phyloP scores from a whole-genome alignment of 306 rosid species.

The Gastrolobium bilobum region DNA sequence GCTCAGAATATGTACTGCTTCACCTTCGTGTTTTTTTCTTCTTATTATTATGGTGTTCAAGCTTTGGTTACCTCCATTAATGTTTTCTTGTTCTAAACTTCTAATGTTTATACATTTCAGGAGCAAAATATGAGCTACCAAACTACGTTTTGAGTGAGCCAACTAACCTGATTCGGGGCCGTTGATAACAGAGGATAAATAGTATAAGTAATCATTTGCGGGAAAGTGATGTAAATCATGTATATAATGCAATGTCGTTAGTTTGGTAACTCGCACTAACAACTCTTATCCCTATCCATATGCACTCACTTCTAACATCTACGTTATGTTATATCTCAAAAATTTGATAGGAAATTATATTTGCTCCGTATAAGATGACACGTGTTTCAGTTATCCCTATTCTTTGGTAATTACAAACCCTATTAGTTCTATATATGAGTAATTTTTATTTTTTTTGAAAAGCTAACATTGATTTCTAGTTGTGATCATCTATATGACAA shows the following conservation, averaged over 20 bases:
- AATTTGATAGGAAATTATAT: constrained; percentile 43
- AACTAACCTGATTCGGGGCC: constrained; percentile 86
- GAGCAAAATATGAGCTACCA: constrained; percentile 95
- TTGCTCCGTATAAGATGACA: constrained; percentile 45
- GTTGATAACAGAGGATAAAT: constrained; percentile 56
- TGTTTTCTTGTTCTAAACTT: constrained; percentile 33
- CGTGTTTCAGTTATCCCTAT: background rate
- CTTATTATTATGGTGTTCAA: background rate
- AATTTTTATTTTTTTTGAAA: background rate
- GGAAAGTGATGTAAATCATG: constrained; percentile 81
- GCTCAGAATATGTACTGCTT: background rate
- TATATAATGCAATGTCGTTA: constrained; percentile 68
- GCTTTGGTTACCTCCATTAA: background rate
- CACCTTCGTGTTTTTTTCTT: background rate
- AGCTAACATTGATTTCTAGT: background rate
- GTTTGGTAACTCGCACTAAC: constrained; percentile 59
- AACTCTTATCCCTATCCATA: constrained; percentile 52
- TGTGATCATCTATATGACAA: background rate
- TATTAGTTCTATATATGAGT: background rate
- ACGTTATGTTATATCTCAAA: constrained; percentile 49
- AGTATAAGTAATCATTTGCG: constrained; percentile 45
- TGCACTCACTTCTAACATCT: constrained; percentile 48
- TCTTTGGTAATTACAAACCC: constrained; percentile 44
- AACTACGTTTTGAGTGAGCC: constrained; percentile 99
- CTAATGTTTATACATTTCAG: constrained; percentile 59